phyloP scores from a whole-genome alignment of 2,329 filamentous ascomycete species.

The Elsinoe perseae region DNA sequence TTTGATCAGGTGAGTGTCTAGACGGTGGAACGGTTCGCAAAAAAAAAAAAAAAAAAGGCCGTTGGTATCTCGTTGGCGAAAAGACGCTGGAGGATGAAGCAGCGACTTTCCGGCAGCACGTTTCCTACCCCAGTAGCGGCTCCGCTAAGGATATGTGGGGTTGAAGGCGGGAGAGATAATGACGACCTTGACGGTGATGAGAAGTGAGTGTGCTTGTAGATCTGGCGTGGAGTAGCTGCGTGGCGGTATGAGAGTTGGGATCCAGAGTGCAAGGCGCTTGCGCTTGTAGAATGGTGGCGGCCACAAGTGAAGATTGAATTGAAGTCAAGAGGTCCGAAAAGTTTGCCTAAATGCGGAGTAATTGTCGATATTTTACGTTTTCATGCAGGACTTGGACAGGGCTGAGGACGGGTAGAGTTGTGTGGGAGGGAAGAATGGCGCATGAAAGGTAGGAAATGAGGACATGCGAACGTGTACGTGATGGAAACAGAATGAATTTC shows the following conservation, averaged over 20 bases:
- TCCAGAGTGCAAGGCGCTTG: background rate
- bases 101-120: background rate
- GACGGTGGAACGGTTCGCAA: background rate
- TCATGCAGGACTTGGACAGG: background rate
- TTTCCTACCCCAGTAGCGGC: conserved; percentile 10
- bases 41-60: too few relatives aligned
- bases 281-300: background rate
- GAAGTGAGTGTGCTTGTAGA: background rate
- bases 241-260: background rate
- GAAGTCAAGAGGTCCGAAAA: background rate
- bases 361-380: background rate
- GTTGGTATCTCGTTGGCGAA: conserved; percentile 6
- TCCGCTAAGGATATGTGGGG: conserved; percentile 13
- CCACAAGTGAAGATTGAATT: background rate
- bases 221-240: background rate
- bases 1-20: background rate
- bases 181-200: conserved; percentile 5
- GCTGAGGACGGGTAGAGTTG: background rate
- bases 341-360: background rate
- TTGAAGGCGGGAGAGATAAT: background rate
- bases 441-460: conserved; percentile 1
- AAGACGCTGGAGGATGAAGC: background rate
- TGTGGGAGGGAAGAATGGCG: background rate
- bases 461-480: background rate
- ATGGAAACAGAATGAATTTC: background rate